Evolutionary conservation across 2,329 filamentous ascomycete species (phyloP).

Genomic region (Exophiala oligosperma): DNA sequence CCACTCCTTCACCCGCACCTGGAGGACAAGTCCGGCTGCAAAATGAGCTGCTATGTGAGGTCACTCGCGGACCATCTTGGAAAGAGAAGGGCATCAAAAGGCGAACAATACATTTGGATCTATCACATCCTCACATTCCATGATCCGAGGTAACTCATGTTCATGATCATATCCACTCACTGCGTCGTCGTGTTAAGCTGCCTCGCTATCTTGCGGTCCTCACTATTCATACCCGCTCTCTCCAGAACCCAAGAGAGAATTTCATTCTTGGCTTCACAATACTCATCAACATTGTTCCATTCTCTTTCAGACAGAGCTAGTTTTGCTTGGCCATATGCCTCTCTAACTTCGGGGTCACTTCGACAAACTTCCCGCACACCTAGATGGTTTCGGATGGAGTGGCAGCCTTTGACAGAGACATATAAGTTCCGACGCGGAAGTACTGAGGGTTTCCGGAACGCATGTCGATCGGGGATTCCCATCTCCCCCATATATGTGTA

Average conservation of each 20-base stretch:
- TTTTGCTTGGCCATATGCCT: constrained; percentile 25
- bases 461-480: constrained; percentile 38
- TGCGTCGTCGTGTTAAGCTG: constrained; percentile 13
- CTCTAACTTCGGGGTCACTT: constrained; percentile 32
- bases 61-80: too few relatives aligned
- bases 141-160: too few relatives aligned
- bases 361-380: constrained; percentile 39
- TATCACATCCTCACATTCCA: too few relatives aligned
- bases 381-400: constrained; percentile 40
- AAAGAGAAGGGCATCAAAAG: too few relatives aligned
- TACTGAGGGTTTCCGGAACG: constrained; percentile 35
- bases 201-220: constrained; percentile 20
- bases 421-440: constrained; percentile 37
- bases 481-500: constrained; percentile 40
- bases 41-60: too few relatives aligned
- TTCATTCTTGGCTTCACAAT: constrained; percentile 26
- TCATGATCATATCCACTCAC: neutral
- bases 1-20: too few relatives aligned
- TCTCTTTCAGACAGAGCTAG: constrained; percentile 16
- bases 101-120: too few relatives aligned
- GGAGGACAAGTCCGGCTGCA: too few relatives aligned
- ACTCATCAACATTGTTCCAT: constrained; percentile 22
- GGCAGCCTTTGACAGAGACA: constrained; percentile 37
- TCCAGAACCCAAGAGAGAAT: constrained; percentile 22
- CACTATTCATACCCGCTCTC: constrained; percentile 13